Conservation (phyloP, 1,284 basidiomycete genomes). For the Hemileccinum hortonii region DNA sequence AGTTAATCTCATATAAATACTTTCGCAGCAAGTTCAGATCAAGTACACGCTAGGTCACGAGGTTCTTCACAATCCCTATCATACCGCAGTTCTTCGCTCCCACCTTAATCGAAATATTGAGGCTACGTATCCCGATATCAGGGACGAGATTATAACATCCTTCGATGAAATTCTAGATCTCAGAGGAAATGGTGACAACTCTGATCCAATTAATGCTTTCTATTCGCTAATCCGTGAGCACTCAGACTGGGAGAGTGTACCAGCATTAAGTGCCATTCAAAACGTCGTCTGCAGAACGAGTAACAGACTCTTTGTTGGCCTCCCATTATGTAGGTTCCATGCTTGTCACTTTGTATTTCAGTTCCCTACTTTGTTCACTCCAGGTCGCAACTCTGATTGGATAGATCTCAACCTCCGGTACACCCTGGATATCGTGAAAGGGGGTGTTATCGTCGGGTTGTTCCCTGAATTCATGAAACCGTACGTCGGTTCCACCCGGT, state of each 20-base stretch:
- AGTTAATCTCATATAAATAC: not conserved
- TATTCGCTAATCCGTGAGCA: not conserved
- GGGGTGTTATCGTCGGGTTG: constrained; percentile 22
- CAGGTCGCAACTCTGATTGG: constrained; percentile 44
- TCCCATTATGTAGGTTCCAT: constrained; percentile 26
- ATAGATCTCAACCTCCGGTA: constrained; percentile 36
- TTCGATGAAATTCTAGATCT: no score
- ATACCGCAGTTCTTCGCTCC: constrained; percentile 20
- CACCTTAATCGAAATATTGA: constrained; percentile 34
- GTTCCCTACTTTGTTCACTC: not conserved
- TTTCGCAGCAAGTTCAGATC: constrained; percentile 18
- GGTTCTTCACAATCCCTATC: constrained; percentile 28
- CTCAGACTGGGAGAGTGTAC: constrained; percentile 34
- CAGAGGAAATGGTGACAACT: no score
- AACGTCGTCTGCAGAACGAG: constrained; percentile 34
- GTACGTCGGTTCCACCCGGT: constrained; percentile 25
- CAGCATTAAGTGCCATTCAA: constrained; percentile 14
- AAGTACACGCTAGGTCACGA: constrained; percentile 31
- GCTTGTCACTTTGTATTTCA: no score
- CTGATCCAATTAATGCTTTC: not conserved
- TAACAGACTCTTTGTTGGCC: constrained; percentile 43
- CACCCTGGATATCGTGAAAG: constrained; percentile 18
- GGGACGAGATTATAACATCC: no score
- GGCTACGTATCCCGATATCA: no score
- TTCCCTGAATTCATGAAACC: constrained; percentile 41